phyloP scores from a whole-genome alignment of 192 early-diverging fungal species.

The Backusella westeae region DNA sequence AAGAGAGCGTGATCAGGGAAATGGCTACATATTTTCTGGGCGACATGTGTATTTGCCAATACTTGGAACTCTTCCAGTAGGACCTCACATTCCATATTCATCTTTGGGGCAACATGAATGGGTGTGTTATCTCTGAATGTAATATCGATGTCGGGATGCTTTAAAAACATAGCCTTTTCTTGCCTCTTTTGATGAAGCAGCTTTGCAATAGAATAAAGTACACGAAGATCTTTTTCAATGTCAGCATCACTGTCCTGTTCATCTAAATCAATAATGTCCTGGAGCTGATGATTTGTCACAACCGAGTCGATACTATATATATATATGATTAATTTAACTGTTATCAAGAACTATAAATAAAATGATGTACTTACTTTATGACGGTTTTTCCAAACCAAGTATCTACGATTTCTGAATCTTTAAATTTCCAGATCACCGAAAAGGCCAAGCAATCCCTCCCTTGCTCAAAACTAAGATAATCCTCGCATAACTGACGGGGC shows the following conservation, averaged over 20 bases:
- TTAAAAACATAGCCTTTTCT: conserved; percentile 83
- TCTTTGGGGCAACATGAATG: conserved; percentile 83
- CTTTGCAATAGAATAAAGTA: conserved; percentile 58
- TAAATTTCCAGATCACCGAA: conserved; percentile 94
- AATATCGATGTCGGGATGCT: conserved; percentile 89
- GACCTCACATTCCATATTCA: conserved; percentile 88
- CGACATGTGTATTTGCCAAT: conserved; percentile 93
- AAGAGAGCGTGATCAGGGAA: conserved; percentile 95
- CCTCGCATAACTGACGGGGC: conserved; percentile 83
- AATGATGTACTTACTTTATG: conserved; percentile 51
- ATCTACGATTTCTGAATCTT: conserved; percentile 72
- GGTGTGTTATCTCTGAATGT: conserved; percentile 87
- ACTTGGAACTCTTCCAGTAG: conserved; percentile 99
- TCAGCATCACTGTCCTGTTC: conserved; percentile 2
- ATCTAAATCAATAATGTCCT: background rate
- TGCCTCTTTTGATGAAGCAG: conserved; percentile 62
- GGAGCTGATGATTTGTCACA: background rate
- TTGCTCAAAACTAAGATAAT: conserved; percentile 89
- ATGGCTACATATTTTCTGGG: conserved; percentile 81
- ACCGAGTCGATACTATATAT: background rate
- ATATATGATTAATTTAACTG: background rate
- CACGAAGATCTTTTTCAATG: conserved; percentile 12
- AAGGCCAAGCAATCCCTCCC: conserved; percentile 87
- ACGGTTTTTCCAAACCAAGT: conserved; percentile 82
- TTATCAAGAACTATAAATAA: background rate